These are phyloP conservation scores for Corchorus capsularis DNA, from an alignment of 345 rosid species.

Conservation along the genomic window DNA sequence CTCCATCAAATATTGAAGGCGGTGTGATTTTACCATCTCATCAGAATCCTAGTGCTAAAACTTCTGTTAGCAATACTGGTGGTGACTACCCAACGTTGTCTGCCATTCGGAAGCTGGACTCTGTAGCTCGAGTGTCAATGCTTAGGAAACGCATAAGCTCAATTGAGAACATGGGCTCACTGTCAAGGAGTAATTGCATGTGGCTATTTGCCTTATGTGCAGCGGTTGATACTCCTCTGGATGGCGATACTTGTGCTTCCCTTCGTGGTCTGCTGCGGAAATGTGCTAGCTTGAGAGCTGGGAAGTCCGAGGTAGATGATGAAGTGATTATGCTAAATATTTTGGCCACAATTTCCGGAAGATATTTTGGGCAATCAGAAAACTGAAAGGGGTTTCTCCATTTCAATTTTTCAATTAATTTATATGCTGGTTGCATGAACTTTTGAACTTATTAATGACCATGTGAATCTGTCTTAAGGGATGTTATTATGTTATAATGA, in stretches of 20 bases:
- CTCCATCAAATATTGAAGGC: conserved; percentile 7
- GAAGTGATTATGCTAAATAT: conserved; percentile 78
- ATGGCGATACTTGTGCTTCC: conserved; percentile 68
- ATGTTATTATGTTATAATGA: not conserved
- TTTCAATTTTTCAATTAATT: not conserved
- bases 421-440: not conserved
- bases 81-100: conserved; percentile 45
- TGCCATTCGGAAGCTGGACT: conserved; percentile 59
- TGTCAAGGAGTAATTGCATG: conserved; percentile 49
- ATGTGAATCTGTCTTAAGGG: not conserved
- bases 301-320: conserved; percentile 61
- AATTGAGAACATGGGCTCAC: conserved; percentile 40
- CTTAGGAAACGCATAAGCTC: conserved; percentile 61
- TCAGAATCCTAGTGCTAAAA: conserved; percentile 14
- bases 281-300: conserved; percentile 73
- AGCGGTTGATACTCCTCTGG: conserved; percentile 71
- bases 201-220: conserved; percentile 86
- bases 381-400: conserved; percentile 12
- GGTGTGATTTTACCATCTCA: not conserved
- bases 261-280: conserved; percentile 69
- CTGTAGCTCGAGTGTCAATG: conserved; percentile 63
- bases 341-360: conserved; percentile 72
- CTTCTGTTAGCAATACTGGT: conserved; percentile 22
- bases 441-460: not conserved
- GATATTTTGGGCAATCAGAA: conserved; percentile 77